These are phyloP conservation scores for Lentinula detonsa DNA, from an alignment of 768 basidiomycete species.

Conservation along the genomic window DNA sequence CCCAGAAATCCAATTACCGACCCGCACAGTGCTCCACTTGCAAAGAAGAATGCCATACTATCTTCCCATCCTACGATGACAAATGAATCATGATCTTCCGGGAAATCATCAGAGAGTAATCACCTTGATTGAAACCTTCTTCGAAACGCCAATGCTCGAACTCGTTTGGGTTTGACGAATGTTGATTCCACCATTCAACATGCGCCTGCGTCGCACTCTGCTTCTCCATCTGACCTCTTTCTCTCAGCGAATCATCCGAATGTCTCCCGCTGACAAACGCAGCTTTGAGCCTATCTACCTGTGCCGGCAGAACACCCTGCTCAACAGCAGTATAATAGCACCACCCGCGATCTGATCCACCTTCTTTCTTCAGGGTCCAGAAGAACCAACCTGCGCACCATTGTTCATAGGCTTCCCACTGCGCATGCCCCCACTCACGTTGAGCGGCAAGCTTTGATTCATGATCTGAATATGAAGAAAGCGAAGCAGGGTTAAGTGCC, in stretches of 20 bases:
- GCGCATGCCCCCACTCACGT: conserved; percentile 51
- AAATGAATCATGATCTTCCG: neutral
- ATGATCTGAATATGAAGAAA: conserved; percentile 32
- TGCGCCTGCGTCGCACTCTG: conserved; percentile 24
- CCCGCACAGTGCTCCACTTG: conserved; percentile 19
- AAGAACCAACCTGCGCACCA: conserved; percentile 74
- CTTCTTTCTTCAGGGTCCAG: conserved; percentile 78
- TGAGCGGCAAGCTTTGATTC: conserved; percentile 25
- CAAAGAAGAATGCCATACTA: conserved; percentile 47
- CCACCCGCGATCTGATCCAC: conserved; percentile 68
- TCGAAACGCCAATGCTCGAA: conserved; percentile 67
- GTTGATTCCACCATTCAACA: conserved; percentile 31
- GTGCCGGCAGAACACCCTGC: conserved; percentile 54
- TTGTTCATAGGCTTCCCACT: conserved; percentile 59
- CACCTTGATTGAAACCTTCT: conserved; percentile 42
- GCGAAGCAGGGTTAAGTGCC: conserved; percentile 59
- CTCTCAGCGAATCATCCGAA: neutral
- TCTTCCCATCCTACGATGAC: conserved; percentile 61
- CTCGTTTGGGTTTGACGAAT: conserved; percentile 39
- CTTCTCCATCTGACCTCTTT: neutral
- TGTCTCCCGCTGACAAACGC: neutral
- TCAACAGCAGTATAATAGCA: conserved; percentile 58
- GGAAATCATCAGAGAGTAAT: neutral
- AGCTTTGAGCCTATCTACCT: neutral
- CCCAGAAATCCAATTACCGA: conserved; percentile 61